Percentiles rank a stretch among this genome's conserved stretches.
phyloP scores from a whole-genome alignment of 805 yeast genomes.

The Candida xiaguanensis region DNA sequence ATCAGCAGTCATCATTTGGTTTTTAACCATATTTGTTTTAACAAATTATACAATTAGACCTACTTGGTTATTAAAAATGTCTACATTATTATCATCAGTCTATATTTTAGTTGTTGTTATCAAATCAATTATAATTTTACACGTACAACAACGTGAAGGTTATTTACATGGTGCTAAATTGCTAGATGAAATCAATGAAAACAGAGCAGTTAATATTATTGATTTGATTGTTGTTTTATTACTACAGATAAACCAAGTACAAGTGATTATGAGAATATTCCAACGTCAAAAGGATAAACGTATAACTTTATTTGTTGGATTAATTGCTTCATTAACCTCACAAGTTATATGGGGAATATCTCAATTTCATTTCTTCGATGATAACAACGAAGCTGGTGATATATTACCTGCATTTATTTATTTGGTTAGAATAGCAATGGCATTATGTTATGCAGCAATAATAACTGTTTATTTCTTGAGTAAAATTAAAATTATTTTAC shows the following conservation, averaged over 20 bases:
- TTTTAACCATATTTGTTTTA: conserved; percentile 58
- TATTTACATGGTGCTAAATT: conserved; percentile 42
- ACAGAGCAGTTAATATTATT: conserved; percentile 47
- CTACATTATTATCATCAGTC: conserved; percentile 50
- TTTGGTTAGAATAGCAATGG: conserved; percentile 65
- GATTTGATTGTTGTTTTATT: conserved; percentile 57
- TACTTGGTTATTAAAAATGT: conserved; percentile 45
- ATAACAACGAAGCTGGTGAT: conserved; percentile 45
- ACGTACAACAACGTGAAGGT: conserved; percentile 44
- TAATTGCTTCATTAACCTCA: conserved; percentile 46
- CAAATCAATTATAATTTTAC: conserved; percentile 43
- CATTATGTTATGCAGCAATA: conserved; percentile 64
- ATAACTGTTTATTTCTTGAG: conserved; percentile 53
- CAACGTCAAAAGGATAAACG: conserved; percentile 67
- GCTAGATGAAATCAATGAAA: conserved; percentile 40
- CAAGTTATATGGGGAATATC: conserved; percentile 72
- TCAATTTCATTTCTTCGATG: conserved; percentile 39
- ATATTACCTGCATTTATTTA: conserved; percentile 73
- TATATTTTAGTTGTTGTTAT: conserved; percentile 52
- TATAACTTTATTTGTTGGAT: conserved; percentile 56
- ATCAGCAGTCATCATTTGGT: conserved; percentile 62
- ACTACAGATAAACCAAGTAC: conserved; percentile 66
- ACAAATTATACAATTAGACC: conserved; percentile 66
- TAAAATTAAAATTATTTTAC: conserved; percentile 49
- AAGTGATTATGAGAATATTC: conserved; percentile 64